Percentiles rank a stretch among this genome's conserved stretches.
phyloP scores from a whole-genome alignment of 2,329 filamentous ascomycete genomes.

The Arachnopeziza araneosa region DNA sequence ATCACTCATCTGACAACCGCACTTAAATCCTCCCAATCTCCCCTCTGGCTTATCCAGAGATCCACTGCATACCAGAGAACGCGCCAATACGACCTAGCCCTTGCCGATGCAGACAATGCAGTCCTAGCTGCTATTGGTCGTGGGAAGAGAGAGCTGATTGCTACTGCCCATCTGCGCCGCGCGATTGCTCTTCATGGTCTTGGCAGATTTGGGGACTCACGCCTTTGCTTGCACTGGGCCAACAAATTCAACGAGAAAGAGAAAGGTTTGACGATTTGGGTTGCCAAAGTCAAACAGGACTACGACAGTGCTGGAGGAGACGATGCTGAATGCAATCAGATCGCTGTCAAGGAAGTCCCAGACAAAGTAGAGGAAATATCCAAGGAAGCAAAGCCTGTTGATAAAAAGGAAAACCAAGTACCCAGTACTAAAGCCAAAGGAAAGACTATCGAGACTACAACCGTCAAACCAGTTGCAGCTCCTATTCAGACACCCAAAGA shows the following conservation, averaged over 20 bases:
- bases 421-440: background rate
- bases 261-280: conserved; percentile 52
- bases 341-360: conserved; percentile 49
- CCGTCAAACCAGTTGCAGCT: conserved; percentile 10
- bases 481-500: conserved; percentile 38
- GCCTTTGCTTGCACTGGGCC: conserved; percentile 59
- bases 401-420: background rate
- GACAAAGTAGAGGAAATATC: conserved; percentile 32
- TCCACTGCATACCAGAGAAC: conserved; percentile 71
- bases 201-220: conserved; percentile 67
- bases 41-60: conserved; percentile 75
- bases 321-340: conserved; percentile 40
- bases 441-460: conserved; percentile 2
- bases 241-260: conserved; percentile 47
- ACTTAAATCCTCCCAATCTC: conserved; percentile 64
- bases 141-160: conserved; percentile 68
- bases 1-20: conserved; percentile 64
- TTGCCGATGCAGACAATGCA: conserved; percentile 64
- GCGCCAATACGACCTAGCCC: conserved; percentile 54
- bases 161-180: conserved; percentile 76
- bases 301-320: conserved; percentile 42
- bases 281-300: conserved; percentile 47
- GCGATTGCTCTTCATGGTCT: conserved; percentile 68
- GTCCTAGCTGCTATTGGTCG: conserved; percentile 58
- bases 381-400: conserved; percentile 1